A percentile compares a stretch with the other conserved stretches of the same genome.
phyloP scores from a whole-genome alignment of 2,329 filamentous ascomycete species.

The Lachnellula cervina region DNA sequence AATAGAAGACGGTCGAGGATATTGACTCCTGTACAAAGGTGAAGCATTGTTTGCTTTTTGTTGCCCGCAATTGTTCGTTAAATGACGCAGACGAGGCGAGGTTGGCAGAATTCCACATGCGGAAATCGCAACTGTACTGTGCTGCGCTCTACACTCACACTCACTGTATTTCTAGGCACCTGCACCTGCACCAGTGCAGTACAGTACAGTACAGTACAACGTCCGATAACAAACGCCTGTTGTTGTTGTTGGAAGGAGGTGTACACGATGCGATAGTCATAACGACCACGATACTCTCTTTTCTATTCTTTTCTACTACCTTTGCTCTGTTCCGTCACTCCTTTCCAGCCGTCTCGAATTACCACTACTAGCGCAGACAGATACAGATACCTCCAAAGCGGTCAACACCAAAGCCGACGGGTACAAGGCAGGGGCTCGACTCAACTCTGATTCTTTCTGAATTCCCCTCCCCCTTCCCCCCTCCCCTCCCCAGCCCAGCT shows the following conservation, averaged over 20 bases:
- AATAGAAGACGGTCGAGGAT: not conserved
- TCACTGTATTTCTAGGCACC: no score
- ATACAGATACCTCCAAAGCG: not conserved
- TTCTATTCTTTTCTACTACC: not conserved
- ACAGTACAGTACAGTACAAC: not conserved
- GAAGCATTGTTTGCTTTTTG: not conserved
- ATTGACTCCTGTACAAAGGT: not conserved
- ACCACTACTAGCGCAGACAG: not conserved
- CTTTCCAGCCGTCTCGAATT: not conserved
- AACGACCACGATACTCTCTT: not conserved
- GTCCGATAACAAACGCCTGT: not conserved
- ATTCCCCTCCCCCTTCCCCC: no score
- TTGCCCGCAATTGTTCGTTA: conserved; percentile 25
- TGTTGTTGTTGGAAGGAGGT: not conserved
- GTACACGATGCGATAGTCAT: conserved; percentile 2
- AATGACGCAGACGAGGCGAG: conserved; percentile 22
- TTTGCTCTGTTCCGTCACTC: not conserved
- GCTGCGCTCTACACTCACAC: no score
- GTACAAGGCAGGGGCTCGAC: no score
- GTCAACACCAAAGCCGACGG: not conserved
- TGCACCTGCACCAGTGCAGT: not conserved
- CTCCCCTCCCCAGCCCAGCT: conserved; percentile 3
- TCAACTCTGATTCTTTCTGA: conserved; percentile 7
- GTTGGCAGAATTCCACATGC: conserved; percentile 11
- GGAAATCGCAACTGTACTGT: not conserved